Evolutionary conservation across 495 filamentous ascomycete species (phyloP).

Genomic region (Oidiodendron maius): DNA sequence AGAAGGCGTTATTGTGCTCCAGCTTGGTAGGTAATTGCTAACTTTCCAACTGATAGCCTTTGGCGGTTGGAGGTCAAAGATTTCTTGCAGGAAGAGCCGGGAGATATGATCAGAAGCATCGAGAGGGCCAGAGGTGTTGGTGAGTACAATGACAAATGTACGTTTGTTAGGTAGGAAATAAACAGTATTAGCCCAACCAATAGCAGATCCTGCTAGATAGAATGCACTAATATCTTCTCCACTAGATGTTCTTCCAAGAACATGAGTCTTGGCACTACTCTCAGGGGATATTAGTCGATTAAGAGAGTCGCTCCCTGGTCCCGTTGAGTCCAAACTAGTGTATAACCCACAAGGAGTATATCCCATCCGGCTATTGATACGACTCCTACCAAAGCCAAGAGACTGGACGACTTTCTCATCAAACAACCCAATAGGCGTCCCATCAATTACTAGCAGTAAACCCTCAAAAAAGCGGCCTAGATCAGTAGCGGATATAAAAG

Average conservation of each 20-base stretch:
- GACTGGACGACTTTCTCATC: slow-evolving; percentile 2
- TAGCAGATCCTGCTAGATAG: slow-evolving; percentile 14
- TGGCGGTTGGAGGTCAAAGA: slow-evolving; percentile 10
- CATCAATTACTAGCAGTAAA: neutral
- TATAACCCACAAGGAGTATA: slow-evolving; percentile 6
- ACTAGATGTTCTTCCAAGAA: slow-evolving; percentile 3
- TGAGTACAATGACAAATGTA: slow-evolving; percentile 6
- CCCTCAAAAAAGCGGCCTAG: slow-evolving; percentile 4
- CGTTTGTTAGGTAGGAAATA: slow-evolving; percentile 10
- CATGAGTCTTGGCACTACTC: neutral
- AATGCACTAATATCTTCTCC: slow-evolving; percentile 5
- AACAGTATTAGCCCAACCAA: slow-evolving; percentile 7
- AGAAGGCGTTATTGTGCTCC: too few relatives aligned
- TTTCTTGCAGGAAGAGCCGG: slow-evolving; percentile 11
- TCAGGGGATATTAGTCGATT: slow-evolving; percentile 12
- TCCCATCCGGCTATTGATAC: neutral
- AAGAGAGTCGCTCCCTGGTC: slow-evolving; percentile 9
- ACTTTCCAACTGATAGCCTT: neutral
- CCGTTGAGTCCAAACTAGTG: slow-evolving; percentile 3
- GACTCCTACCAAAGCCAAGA: neutral
- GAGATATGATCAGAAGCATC: slow-evolving; percentile 13
- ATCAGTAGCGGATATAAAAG: slow-evolving; percentile 11
- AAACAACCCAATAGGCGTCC: slow-evolving; percentile 1
- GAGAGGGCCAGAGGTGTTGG: slow-evolving; percentile 10
- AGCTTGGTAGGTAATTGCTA: too few relatives aligned